Evolutionary conservation across 2,329 filamentous ascomycete genomes (phyloP).

Genomic region (Beauveria rudraprayagi): DNA sequence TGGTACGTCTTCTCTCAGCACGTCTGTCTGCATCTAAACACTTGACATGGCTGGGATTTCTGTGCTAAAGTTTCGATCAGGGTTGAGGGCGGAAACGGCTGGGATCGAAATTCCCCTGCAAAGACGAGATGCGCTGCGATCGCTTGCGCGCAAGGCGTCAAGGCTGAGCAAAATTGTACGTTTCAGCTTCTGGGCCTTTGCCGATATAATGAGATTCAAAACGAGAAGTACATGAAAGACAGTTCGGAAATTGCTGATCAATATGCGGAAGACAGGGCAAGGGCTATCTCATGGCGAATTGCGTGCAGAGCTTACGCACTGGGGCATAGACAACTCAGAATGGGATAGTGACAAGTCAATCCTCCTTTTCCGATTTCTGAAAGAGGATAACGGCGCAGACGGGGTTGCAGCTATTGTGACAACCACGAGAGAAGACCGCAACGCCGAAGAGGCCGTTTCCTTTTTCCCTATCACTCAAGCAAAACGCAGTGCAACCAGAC

Average conservation of each 20-base stretch:
- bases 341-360: not conserved
- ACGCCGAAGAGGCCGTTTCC: not conserved
- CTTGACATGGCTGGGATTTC: not conserved
- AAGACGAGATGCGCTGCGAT: constrained; percentile 15
- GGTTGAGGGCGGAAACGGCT: constrained; percentile 21
- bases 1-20: constrained; percentile 9
- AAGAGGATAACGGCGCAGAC: not conserved
- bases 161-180: constrained; percentile 16
- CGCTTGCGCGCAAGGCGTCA: constrained; percentile 10
- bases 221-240: too few relatives aligned
- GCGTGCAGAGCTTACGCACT: constrained; percentile 3
- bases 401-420: not conserved
- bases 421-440: not conserved
- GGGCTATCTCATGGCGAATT: not conserved
- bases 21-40: not conserved
- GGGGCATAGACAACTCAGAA: too few relatives aligned
- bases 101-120: not conserved
- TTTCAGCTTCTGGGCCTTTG: not conserved
- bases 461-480: too few relatives aligned
- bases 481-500: not conserved
- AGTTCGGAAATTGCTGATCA: too few relatives aligned
- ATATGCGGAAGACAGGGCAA: not conserved
- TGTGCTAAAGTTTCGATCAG: not conserved
- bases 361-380: not conserved
- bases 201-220: too few relatives aligned